Percentiles rank a stretch among this genome's conserved stretches.
Evolutionary conservation across 768 basidiomycete species (phyloP).

Genomic region (Coprinellus aureogranulatus): DNA sequence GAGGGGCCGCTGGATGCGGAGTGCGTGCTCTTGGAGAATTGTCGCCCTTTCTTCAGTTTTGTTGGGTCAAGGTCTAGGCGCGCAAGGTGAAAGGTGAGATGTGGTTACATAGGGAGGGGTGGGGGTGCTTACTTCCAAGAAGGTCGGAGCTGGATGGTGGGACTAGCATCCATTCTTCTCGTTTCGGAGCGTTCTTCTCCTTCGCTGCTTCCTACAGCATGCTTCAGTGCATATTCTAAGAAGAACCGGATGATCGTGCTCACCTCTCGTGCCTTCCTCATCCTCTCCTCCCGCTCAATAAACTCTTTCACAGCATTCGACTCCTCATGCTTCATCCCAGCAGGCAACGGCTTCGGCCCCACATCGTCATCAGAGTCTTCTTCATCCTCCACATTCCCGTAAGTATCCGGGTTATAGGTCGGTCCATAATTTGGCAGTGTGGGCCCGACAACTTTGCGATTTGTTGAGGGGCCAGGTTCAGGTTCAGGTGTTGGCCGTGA

Average conservation of each 20-base stretch:
- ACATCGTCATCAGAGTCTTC: slow-evolving; percentile 76
- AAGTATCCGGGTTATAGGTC: slow-evolving; percentile 28
- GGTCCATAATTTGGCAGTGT: slow-evolving; percentile 44
- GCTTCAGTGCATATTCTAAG: background rate
- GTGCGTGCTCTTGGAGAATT: slow-evolving; percentile 61
- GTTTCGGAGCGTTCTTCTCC: slow-evolving; percentile 73
- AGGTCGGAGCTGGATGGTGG: slow-evolving; percentile 83
- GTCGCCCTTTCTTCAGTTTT: slow-evolving; percentile 66
- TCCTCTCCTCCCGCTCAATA: slow-evolving; percentile 77
- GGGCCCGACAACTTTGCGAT: slow-evolving; percentile 47
- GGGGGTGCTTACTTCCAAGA: slow-evolving; percentile 74
- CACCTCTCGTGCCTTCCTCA: slow-evolving; percentile 67
- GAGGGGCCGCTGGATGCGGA: slow-evolving; percentile 40
- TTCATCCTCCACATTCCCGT: slow-evolving; percentile 36
- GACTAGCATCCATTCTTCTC: slow-evolving; percentile 98
- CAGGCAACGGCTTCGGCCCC: slow-evolving; percentile 77
- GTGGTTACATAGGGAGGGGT: no score
- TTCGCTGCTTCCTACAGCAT: slow-evolving; percentile 55
- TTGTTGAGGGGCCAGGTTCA: slow-evolving; percentile 11
- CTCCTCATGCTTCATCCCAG: slow-evolving; percentile 38
- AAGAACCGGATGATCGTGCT: no score
- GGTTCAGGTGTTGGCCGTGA: slow-evolving; percentile 2
- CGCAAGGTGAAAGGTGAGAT: no score
- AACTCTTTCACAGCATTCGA: slow-evolving; percentile 78
- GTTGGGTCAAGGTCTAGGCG: slow-evolving; percentile 83